Base-by-base conservation (phyloP, 1,139 yeast species). In the Hyphopichia khmerensis region DNA sequence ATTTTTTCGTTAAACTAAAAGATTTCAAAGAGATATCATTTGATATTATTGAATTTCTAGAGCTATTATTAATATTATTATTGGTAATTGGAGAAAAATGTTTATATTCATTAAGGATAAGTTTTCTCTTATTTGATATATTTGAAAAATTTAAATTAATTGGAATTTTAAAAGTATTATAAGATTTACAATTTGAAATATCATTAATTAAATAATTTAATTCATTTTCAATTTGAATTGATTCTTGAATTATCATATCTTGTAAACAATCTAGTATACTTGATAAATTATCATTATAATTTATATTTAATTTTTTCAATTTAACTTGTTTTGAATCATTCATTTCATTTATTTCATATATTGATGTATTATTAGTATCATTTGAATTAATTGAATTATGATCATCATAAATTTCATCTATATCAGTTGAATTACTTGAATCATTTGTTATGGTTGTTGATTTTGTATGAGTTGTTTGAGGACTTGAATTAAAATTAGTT, bases 231-330 rank as follows among this genome's bases (percentile, higher is more conserved):
- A 52, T 52, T 29, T 36, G 33, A 6, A 45, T 38, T 33, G 43
- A 45, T 16, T 53, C 56, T 16, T 48, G 45, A 3, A 17, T 21
- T 11, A 48, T 10, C 56, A 53, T 53, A n/a, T 53, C 55, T 32
- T 44, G 41, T 41, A 52, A 42, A 39, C 55, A 52, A 9, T 52
- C 54, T 8, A 53, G 38, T 19, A 53, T 41, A 14, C 40, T 35
- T 3, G 4, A 6, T 13, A 40, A 24, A 40, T 19, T 36, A 11
- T 46, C 47, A 14, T 23, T 19, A 29, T 46, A 37, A 11, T 10
- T 26, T 8, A 7, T 26, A 11, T 13, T 13, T 14, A 29, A 29
- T 14, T n/a, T 29, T 29, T 29, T 29, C 10, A 21, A 21, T 21
- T 21, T 21, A 21, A 21, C 24, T n/a, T n/a, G n/a, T n/a, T n/a